Conservation (phyloP, 306 rosid species). For the Vicia sativa region DNA sequence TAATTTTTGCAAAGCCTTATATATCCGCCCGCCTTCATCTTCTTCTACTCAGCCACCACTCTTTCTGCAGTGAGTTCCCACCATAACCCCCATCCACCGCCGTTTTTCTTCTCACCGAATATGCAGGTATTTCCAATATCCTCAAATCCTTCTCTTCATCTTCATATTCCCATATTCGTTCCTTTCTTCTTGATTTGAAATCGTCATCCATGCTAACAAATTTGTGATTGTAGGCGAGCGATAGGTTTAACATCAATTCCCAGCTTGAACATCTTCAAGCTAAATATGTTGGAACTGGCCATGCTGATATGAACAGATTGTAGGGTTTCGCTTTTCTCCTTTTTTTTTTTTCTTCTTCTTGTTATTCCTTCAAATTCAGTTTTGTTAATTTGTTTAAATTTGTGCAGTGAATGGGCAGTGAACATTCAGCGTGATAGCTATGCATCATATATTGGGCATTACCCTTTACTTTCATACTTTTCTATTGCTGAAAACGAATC, state of each 20-base stretch:
- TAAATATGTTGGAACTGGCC: constrained; percentile 97
- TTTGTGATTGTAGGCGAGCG: constrained; percentile 67
- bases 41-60: too few species aligned
- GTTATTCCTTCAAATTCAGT: background rate
- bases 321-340: constrained; percentile 34
- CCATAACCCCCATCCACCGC: too few species aligned
- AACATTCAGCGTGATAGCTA: constrained; percentile 98
- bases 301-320: constrained; percentile 92
- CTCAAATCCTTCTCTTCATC: background rate
- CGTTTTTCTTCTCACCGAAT: background rate
- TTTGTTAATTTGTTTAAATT: background rate
- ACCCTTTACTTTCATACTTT: constrained; percentile 73
- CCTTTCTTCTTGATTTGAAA: background rate
- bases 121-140: constrained; percentile 39
- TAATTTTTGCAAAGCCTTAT: too few species aligned
- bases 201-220: too few species aligned
- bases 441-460: constrained; percentile 91
- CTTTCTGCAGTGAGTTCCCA: too few species aligned
- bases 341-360: too few species aligned
- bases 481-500: constrained; percentile 95
- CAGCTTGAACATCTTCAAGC: constrained; percentile 96
- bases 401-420: constrained; percentile 89
- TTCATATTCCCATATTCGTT: background rate
- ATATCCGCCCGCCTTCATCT: too few species aligned
- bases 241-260: constrained; percentile 95